Evolutionary conservation across 495 filamentous ascomycete genomes (phyloP), one percentile per base, ranked within the genome.

Genomic region (Talaromyces liani): DNA sequence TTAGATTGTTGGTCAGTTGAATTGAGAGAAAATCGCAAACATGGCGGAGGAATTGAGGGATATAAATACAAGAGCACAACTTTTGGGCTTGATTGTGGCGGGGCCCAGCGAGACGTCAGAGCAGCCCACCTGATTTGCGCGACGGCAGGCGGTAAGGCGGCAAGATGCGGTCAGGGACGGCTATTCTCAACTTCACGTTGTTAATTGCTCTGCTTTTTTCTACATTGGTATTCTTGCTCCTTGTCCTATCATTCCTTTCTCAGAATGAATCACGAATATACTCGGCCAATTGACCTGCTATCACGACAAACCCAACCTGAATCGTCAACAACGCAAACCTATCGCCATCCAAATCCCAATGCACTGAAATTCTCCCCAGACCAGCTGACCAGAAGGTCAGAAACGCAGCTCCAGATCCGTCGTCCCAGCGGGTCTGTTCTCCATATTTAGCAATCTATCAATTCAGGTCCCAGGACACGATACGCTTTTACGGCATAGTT

Each of bases 151-250:
- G 53, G 53, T 56, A 25, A 56, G 60, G 60, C 60, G 60, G 60
- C 60, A 62, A 62, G 60, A 54, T 62, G 60, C 60, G 60, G 60
- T 62, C 60, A 62, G 60, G 45, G 12, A 62, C 60, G 60, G 60
- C 12, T 34, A 18, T 58, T 18, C 34, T 34, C 2, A 2, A 7
- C 14, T 57, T 33, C 29, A 9, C 3, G 16, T 3, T 10, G 3
- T 54, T 25, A 24, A 24, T 24, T 24, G 22, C 22, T 24, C 22
- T 24, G 22, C 22, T 24, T 54, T 24, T 14, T 41, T n/a, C 10
- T 9, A 10, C 9, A n/a, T 14, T 41, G 10, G 7, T 18, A 8
- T 18, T 18, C n/a, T 47, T 27, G 6, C n/a, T 49, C 0, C 45
- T 49, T 4, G 16, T 16, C 36, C 36, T 41, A 49, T 49, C 10